Evolutionary conservation across 2,329 filamentous ascomycete species (phyloP).

Genomic region (Botryotinia narcissicola): DNA sequence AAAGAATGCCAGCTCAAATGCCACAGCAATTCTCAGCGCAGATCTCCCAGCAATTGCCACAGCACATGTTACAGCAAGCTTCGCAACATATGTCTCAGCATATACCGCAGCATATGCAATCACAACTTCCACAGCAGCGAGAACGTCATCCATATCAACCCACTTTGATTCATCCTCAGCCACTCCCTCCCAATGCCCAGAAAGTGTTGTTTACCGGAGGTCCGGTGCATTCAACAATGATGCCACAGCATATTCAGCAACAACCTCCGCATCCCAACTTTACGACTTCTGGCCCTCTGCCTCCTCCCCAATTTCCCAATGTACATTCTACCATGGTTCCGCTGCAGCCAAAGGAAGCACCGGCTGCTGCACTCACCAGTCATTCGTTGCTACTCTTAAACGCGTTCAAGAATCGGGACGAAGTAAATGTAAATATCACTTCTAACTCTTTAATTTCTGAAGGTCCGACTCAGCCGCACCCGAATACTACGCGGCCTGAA

Average conservation of each 20-base stretch:
- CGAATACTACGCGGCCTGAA: constrained; percentile 15
- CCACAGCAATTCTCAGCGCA: constrained; percentile 26
- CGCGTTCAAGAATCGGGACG: constrained; percentile 43
- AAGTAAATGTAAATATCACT: constrained; percentile 20
- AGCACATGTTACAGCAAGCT: constrained; percentile 20
- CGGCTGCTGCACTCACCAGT: constrained; percentile 40
- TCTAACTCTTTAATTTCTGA: constrained; percentile 25
- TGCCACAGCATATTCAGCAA: constrained; percentile 36
- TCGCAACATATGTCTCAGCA: constrained; percentile 23
- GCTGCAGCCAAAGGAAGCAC: constrained; percentile 27
- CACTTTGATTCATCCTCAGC: constrained; percentile 40
- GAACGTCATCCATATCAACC: constrained; percentile 35
- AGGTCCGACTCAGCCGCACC: constrained; percentile 23
- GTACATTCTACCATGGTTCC: constrained; percentile 35
- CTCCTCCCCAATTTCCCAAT: constrained; percentile 33
- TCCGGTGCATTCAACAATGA: constrained; percentile 36
- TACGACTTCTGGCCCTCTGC: constrained; percentile 20
- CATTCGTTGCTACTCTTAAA: constrained; percentile 47
- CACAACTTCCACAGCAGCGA: constrained; percentile 28
- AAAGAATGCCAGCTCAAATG: constrained; percentile 11
- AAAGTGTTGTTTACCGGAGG: constrained; percentile 49
- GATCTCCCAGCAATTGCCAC: neutral
- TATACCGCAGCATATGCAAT: constrained; percentile 11
- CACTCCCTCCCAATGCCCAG: constrained; percentile 53
- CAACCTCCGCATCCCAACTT: constrained; percentile 20